phyloP scores from a whole-genome alignment of 2,329 filamentous ascomycete genomes.

The Sporothrix inflata region DNA sequence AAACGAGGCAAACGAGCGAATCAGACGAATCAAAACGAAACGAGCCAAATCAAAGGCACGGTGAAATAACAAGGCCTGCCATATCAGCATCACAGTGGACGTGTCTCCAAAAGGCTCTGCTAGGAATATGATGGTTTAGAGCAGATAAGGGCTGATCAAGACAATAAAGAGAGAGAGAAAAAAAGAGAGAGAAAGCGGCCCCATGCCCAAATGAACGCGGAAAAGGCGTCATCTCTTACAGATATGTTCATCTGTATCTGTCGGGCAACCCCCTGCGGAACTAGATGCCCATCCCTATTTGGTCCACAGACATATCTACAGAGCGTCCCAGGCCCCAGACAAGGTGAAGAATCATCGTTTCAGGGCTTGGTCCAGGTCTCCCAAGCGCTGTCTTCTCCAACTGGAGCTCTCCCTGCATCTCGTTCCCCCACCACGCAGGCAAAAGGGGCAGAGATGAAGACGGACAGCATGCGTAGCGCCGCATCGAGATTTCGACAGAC shows the following conservation, averaged over 20 bases:
- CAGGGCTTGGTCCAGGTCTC: background rate
- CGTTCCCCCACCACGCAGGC: background rate
- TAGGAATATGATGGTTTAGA: no score
- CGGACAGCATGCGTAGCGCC: constrained; percentile 1
- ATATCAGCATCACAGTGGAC: background rate
- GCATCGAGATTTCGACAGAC: constrained; percentile 11
- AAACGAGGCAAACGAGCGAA: background rate
- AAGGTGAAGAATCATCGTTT: background rate
- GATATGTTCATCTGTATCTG: background rate
- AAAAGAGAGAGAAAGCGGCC: background rate
- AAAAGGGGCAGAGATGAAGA: constrained; percentile 15
- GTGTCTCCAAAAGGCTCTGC: no score
- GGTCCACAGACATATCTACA: background rate
- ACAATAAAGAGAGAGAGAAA: no score
- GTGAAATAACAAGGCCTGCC: background rate
- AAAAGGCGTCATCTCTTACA: background rate
- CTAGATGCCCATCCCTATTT: constrained; percentile 17
- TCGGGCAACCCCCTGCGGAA: background rate
- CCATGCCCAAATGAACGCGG: background rate
- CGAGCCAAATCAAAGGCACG: background rate
- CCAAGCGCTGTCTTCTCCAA: background rate
- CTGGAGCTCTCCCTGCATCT: background rate
- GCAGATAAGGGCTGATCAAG: no score
- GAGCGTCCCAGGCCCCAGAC: background rate
- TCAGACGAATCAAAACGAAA: background rate